Percentiles rank a stretch among this genome's conserved stretches.
Conservation (phyloP, 768 basidiomycete species). For the Xerocomus spinulosus region DNA sequence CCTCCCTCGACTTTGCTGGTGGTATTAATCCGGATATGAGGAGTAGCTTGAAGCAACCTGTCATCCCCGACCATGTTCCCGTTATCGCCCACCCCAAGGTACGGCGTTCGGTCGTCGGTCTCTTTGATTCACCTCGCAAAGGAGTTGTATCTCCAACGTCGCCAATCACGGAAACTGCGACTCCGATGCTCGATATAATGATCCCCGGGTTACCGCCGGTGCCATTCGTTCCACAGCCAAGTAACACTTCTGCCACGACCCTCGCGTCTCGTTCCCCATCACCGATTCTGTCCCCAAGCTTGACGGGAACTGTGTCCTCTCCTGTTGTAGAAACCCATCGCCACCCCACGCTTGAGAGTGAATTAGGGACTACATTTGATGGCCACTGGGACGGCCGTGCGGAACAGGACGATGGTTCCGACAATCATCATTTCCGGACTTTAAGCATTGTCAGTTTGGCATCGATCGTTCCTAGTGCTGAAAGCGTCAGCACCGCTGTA, state of each 20-base stretch:
- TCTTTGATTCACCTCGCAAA: conserved; percentile 45
- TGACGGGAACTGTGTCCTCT: conserved; percentile 7
- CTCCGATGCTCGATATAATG: conserved; percentile 28
- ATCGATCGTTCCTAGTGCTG: conserved; percentile 29
- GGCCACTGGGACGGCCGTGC: conserved; percentile 14
- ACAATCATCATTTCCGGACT: conserved; percentile 45
- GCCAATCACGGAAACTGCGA: conserved; percentile 13
- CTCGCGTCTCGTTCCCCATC: conserved; percentile 20
- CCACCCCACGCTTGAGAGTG: conserved; percentile 47
- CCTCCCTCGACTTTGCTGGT: conserved; percentile 17
- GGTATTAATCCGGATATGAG: conserved; percentile 22
- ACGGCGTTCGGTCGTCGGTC: conserved; percentile 56
- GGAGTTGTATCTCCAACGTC: conserved; percentile 6
- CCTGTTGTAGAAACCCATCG: conserved; percentile 1
- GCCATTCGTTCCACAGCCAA: conserved; percentile 32
- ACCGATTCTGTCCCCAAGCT: conserved; percentile 7
- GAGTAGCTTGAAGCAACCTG: conserved; percentile 21
- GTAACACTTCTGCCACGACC: conserved; percentile 17
- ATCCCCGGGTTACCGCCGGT: conserved; percentile 32
- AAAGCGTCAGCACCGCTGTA: conserved; percentile 1
- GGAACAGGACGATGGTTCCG: conserved; percentile 21
- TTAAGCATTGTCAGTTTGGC: conserved; percentile 54
- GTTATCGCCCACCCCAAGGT: conserved; percentile 25
- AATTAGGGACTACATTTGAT: conserved; percentile 52
- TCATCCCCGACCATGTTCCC: conserved; percentile 18